Base-by-base conservation (phyloP, 2,329 filamentous ascomycete species). In the Nothophaeocryptopus gaeumannii region DNA sequence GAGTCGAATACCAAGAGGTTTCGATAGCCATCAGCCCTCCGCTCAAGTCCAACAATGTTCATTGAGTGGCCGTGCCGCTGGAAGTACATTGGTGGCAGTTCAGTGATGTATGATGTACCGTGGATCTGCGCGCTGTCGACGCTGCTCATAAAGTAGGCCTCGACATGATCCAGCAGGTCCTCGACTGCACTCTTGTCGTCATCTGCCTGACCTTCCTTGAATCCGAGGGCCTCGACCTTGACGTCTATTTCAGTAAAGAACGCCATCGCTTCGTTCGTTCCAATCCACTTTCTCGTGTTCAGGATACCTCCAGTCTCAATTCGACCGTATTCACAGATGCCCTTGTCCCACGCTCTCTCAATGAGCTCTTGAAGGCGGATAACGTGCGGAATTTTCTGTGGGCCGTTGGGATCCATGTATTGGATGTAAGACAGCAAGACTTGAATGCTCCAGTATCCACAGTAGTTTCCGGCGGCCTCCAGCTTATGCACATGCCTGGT, bases 371-470 rank as follows among this genome's bases (percentile, higher is more conserved):
- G 93, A 7, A 97, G 81, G 42, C 85, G 75, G 45, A 96, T 81
- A 26, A 97, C 87, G 2, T 82, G 83, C 0, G 93, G 92, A 5
- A 91, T 73, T 1, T 72, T 45, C 35, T 58, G 54, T 12, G 51
- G 55, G 26, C 58, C 56, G n/a, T 52, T 43, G 5, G 47, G 56
- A 12, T 57, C 47, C 42, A 52, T 58, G 26, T 58, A 47, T 32
- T 59, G 80, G 14, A 96, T 81, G 66, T 89, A 91, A 0, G 90
- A 92, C 11, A 86, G 74, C 59, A 96, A 70, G 84, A 95, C 95
- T 67, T 97, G 93, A 30, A 96, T 95, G 64, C 95, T 97, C 35
- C 92, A 81, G 67, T 96, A 97, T 3, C 92, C 92, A 66, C 92
- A 97, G 67, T 97, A 97, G 5, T 89, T 88, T 15, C 90, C 90